Evolutionary conservation across 2,329 filamentous ascomycete genomes (phyloP).

Genomic region (Phialemonium atrogriseum): DNA sequence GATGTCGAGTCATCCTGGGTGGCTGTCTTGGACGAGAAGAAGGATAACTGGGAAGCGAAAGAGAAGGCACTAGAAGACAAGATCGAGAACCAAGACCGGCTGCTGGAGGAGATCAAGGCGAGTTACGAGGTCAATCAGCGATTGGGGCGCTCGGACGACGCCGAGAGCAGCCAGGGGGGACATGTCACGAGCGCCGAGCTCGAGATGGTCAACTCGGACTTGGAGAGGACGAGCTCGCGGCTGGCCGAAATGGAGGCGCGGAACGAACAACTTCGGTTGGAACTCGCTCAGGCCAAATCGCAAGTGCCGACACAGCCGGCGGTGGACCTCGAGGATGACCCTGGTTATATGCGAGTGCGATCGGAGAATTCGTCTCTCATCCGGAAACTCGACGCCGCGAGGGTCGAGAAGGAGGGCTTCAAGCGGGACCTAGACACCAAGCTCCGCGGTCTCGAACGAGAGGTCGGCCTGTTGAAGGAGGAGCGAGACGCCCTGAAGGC

Average conservation of each 20-base stretch:
- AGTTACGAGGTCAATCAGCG: slow-evolving; percentile 95
- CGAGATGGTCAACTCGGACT: slow-evolving; percentile 84
- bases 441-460: slow-evolving; percentile 70
- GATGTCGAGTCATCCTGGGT: slow-evolving; percentile 87
- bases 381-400: slow-evolving; percentile 74
- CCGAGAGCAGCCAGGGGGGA: slow-evolving; percentile 42
- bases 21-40: slow-evolving; percentile 84
- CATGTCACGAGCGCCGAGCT: slow-evolving; percentile 81
- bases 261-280: slow-evolving; percentile 86
- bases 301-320: slow-evolving; percentile 53
- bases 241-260: slow-evolving; percentile 87
- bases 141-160: slow-evolving; percentile 59
- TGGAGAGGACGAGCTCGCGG: slow-evolving; percentile 80
- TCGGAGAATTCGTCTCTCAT: slow-evolving; percentile 91
- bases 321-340: slow-evolving; percentile 74
- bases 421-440: slow-evolving; percentile 69
- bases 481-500: slow-evolving; percentile 73
- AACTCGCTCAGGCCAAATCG: slow-evolving; percentile 83
- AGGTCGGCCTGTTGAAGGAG: slow-evolving; percentile 63
- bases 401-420: slow-evolving; percentile 76
- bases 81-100: slow-evolving; percentile 82
- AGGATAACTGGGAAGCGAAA: slow-evolving; percentile 92
- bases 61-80: slow-evolving; percentile 86
- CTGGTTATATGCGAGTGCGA: slow-evolving; percentile 75
- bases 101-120: slow-evolving; percentile 91